A percentile compares a stretch with the other conserved stretches of the same genome.
Evolutionary conservation across 805 yeast species (phyloP).

Genomic region (Candida xyloterini): DNA sequence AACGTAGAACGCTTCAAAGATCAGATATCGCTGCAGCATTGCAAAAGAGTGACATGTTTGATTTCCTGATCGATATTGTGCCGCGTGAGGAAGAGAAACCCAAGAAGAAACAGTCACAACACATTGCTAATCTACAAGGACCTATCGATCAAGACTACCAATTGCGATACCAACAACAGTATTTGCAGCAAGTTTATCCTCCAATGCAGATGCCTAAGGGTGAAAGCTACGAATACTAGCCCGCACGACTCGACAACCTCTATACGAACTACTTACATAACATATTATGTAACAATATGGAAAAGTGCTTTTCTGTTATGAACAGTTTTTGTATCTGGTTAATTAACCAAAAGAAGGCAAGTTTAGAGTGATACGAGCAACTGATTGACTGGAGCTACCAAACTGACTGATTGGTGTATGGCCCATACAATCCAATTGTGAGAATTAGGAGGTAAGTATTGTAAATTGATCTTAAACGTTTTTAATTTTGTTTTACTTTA

Average conservation of each 20-base stretch:
- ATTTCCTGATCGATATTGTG: conserved; percentile 91
- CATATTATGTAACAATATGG: conserved; percentile 2
- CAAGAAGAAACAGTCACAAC: conserved; percentile 29
- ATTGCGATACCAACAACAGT: conserved; percentile 21
- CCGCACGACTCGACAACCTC: not conserved
- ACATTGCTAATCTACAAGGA: conserved; percentile 23
- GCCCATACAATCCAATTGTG: too few relatives aligned
- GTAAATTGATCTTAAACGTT: too few relatives aligned
- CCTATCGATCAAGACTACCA: conserved; percentile 19
- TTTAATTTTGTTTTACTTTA: too few relatives aligned
- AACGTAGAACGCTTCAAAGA: conserved; percentile 89
- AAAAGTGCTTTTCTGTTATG: not conserved
- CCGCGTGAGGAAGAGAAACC: conserved; percentile 82
- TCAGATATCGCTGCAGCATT: conserved; percentile 94
- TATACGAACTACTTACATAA: conserved; percentile 1
- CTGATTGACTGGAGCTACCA: too few relatives aligned
- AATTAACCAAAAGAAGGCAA: not conserved
- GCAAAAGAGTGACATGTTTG: conserved; percentile 95
- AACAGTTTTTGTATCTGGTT: not conserved
- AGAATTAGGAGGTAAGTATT: too few relatives aligned
- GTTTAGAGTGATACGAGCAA: not conserved
- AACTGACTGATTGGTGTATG: too few relatives aligned
- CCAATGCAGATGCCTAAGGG: conserved; percentile 10
- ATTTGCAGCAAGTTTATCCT: conserved; percentile 17
- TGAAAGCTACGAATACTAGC: conserved; percentile 8